Percentiles rank a stretch among this genome's conserved stretches.
These are phyloP conservation scores for Melampsora abietis-canadensis DNA, from an alignment of 1,284 basidiomycete species.

Conservation along the genomic window DNA sequence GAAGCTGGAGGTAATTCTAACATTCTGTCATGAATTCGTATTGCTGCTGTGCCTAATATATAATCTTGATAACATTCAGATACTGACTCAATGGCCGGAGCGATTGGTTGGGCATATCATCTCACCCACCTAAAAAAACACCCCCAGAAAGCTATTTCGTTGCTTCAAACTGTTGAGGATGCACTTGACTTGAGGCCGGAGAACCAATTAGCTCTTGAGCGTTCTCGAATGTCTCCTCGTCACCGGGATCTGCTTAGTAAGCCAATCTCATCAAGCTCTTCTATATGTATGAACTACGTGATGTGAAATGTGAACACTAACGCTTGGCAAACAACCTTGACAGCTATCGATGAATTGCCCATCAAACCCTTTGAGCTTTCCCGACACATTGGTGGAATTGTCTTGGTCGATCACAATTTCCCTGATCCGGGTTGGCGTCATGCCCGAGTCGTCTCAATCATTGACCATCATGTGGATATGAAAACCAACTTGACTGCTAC, in stretches of 20 bases:
- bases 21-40: background rate
- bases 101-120: slow-evolving; percentile 52
- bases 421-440: slow-evolving; percentile 50
- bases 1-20: slow-evolving; percentile 50
- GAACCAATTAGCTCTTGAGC: slow-evolving; percentile 52
- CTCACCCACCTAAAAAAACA: slow-evolving; percentile 46
- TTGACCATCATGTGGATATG: slow-evolving; percentile 54
- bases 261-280: background rate
- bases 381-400: slow-evolving; percentile 50
- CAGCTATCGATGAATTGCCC: slow-evolving; percentile 53
- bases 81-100: slow-evolving; percentile 52
- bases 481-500: slow-evolving; percentile 49
- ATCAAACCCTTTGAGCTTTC: slow-evolving; percentile 51
- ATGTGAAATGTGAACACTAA: background rate
- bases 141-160: slow-evolving; percentile 47
- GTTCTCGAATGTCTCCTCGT: slow-evolving; percentile 51
- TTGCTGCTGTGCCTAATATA: background rate
- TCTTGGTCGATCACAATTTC: slow-evolving; percentile 53
- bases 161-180: slow-evolving; percentile 49
- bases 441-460: slow-evolving; percentile 49
- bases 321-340: background rate
- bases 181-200: slow-evolving; percentile 54
- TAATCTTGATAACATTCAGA: slow-evolving; percentile 45
- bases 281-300: background rate
- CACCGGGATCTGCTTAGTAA: slow-evolving; percentile 53